A percentile compares a stretch with the other conserved stretches of the same genome.
phyloP scores from a whole-genome alignment of 2,329 filamentous ascomycete genomes.

The Colletotrichum brevisporum region DNA sequence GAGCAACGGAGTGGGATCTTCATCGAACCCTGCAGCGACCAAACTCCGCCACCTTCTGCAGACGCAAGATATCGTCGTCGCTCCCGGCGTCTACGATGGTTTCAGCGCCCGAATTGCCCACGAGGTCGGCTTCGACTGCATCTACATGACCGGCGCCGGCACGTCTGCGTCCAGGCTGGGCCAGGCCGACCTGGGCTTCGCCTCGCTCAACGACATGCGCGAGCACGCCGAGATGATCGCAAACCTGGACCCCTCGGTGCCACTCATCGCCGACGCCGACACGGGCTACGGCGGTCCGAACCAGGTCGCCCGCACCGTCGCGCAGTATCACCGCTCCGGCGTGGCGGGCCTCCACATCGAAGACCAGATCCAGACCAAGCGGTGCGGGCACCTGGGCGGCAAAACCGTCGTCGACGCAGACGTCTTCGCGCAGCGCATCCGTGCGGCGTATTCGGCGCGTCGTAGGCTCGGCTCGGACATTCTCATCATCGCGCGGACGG shows the following conservation, averaged over 20 bases:
- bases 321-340: conserved; percentile 66
- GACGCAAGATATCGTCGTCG: conserved; percentile 63
- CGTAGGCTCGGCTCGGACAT: conserved; percentile 67
- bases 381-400: conserved; percentile 74
- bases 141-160: conserved; percentile 79
- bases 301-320: conserved; percentile 67
- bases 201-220: conserved; percentile 74
- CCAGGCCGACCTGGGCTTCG: conserved; percentile 74
- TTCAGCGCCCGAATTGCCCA: conserved; percentile 75
- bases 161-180: conserved; percentile 73
- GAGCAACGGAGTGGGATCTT: background rate
- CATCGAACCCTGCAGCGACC: background rate
- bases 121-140: conserved; percentile 71
- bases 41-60: conserved; percentile 49
- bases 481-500: conserved; percentile 75
- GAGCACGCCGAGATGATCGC: conserved; percentile 76
- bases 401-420: conserved; percentile 70
- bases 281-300: conserved; percentile 69
- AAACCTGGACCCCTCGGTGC: conserved; percentile 66
- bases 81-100: conserved; percentile 78
- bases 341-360: conserved; percentile 74
- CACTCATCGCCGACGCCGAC: conserved; percentile 74
- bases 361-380: conserved; percentile 75
- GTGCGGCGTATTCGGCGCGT: conserved; percentile 67
- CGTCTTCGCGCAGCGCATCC: conserved; percentile 68